These are phyloP conservation scores for Chytriomyces sp. DNA, from an alignment of 192 early-diverging fungal genomes.

Conservation along the genomic window DNA sequence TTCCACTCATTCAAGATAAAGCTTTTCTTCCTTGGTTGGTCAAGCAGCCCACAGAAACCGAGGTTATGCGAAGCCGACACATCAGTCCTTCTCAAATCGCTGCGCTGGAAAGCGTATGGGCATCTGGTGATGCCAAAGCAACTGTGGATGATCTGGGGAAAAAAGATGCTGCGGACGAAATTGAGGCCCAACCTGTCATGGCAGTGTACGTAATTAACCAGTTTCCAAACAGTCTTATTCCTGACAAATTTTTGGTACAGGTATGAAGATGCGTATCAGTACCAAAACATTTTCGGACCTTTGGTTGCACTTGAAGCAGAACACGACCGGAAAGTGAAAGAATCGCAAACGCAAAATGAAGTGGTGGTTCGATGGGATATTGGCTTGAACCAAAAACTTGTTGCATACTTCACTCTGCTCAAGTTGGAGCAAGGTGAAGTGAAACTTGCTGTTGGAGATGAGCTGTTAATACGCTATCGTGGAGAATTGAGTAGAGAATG, in stretches of 20 bases:
- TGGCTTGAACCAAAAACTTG: slow-evolving; percentile 88
- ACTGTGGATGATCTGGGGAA: slow-evolving; percentile 82
- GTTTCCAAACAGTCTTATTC: neutral
- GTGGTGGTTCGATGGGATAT: slow-evolving; percentile 97
- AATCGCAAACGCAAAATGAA: slow-evolving; percentile 94
- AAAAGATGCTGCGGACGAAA: slow-evolving; percentile 61
- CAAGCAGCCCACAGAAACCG: slow-evolving; percentile 83
- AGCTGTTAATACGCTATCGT: slow-evolving; percentile 84
- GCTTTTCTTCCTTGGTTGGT: slow-evolving; percentile 95
- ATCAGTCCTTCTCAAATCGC: slow-evolving; percentile 84
- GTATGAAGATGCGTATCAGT: slow-evolving; percentile 92
- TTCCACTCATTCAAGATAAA: slow-evolving; percentile 95
- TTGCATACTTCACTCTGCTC: slow-evolving; percentile 92
- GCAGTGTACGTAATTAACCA: slow-evolving; percentile 56
- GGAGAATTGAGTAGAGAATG: slow-evolving; percentile 85
- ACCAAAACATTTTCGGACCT: slow-evolving; percentile 94
- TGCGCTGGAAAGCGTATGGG: slow-evolving; percentile 90
- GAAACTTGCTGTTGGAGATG: slow-evolving; percentile 91
- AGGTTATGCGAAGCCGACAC: slow-evolving; percentile 81
- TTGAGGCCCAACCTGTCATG: slow-evolving; percentile 83
- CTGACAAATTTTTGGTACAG: slow-evolving; percentile 58
- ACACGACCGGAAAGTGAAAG: slow-evolving; percentile 84
- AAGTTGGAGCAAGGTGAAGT: slow-evolving; percentile 92
- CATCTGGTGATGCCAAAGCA: slow-evolving; percentile 65
- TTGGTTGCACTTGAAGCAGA: slow-evolving; percentile 95